Base-by-base conservation (phyloP, 192 early-diverging fungal genomes). In the Martensiomyces pterosporus region DNA sequence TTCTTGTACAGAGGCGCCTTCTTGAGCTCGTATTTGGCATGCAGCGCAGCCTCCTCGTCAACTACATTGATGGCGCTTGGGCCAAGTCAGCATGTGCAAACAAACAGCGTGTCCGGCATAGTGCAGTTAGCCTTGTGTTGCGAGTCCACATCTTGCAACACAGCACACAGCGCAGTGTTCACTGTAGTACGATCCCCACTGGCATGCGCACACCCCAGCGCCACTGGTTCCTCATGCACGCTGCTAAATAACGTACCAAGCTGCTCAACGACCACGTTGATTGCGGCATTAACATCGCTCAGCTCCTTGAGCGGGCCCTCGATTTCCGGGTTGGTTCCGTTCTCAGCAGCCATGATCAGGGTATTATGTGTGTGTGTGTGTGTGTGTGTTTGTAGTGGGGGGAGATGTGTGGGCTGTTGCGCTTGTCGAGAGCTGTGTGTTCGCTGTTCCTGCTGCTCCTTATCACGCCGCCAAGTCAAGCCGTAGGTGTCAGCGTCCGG, bases 1-100 rank as follows among this genome's bases (percentile, higher is more conserved):
- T 79, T 75, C 65, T 79, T 67, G 52, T 75, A 75, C 36, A 75
- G 47, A 6, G 50, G 37, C 8, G 65, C 60, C 55, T 75, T 75
- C 27, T 62, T 67, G 2, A 63, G 64, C 52, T 75, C 71, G 48
- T 75, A 75, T 32, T 75, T 75, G 22, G 71, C 71, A 21, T 75
- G 71, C 39, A 75, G 59, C 4, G 64, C 60, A 13, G 71, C 64
- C 24, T 75, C 71, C 37, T 75, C 71, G 42, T 75, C 64, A 9
- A 75, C 64, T 60, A 69, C 29, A 60, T 32, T 32, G 12, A 32
- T 5, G 29, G 29, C 12, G 10, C 34, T 36, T n/a, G n/a, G n/a
- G n/a, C n/a, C n/a, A n/a, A n/a, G n/a, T n/a, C n/a, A n/a, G n/a
- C n/a, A n/a, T n/a, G n/a, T n/a, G n/a, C n/a, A n/a, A n/a, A n/a